Conservation (phyloP, 257 asterid species). For the Gynochthodes officinalis region DNA sequence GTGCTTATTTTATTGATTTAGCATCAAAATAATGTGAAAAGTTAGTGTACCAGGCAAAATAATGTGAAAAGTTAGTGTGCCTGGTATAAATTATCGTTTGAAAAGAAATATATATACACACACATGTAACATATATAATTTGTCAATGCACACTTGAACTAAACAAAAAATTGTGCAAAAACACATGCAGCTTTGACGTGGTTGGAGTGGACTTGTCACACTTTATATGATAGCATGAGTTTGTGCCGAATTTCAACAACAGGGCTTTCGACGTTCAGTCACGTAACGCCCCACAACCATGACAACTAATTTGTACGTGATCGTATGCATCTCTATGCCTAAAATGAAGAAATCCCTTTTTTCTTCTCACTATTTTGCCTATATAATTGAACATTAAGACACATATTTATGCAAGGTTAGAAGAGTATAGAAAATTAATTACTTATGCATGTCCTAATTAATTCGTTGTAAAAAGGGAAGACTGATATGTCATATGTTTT, state of each 20-base stretch:
- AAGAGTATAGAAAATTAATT: too few species aligned
- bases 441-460: too few species aligned
- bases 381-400: neutral
- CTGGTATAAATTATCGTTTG: too few species aligned
- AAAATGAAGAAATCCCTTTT: neutral
- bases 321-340: neutral
- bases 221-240: neutral
- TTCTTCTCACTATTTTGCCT: slow-evolving; percentile 1
- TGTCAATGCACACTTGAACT: neutral
- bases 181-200: neutral
- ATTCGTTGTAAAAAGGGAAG: too few species aligned
- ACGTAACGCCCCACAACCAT: neutral
- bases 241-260: neutral
- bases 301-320: neutral
- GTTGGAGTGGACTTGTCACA: neutral
- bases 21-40: too few species aligned
- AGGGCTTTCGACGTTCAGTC: neutral
- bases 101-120: too few species aligned
- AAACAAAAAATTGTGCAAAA: neutral
- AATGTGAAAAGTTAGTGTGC: too few species aligned
- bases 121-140: too few species aligned
- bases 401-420: neutral
- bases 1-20: too few species aligned
- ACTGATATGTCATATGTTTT: too few species aligned
- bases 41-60: too few species aligned